Conservation (phyloP, 2,329 filamentous ascomycete genomes). For the Apiospora saccharicola region DNA sequence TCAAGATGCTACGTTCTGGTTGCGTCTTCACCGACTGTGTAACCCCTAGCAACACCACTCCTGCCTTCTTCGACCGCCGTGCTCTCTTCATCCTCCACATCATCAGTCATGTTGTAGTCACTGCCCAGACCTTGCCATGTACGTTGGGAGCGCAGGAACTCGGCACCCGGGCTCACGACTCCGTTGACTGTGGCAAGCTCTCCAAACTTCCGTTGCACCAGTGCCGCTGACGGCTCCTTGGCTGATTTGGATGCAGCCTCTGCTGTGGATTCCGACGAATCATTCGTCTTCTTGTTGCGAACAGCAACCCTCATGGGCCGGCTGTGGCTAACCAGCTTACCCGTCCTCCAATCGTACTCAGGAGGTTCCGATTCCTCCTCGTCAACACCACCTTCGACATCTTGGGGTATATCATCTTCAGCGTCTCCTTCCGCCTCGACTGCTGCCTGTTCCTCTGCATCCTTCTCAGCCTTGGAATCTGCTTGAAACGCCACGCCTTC, state of each 20-base stretch:
- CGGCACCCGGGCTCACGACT: conserved; percentile 87
- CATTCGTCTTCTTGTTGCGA: conserved; percentile 36
- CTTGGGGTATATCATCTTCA: conserved; percentile 28
- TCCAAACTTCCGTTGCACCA: conserved; percentile 67
- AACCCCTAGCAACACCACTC: conserved; percentile 87
- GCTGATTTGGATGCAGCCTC: conserved; percentile 33
- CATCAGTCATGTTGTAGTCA: conserved; percentile 73
- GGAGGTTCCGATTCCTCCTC: conserved; percentile 80
- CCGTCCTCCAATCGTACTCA: conserved; percentile 91
- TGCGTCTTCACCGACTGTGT: conserved; percentile 73
- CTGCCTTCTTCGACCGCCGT: conserved; percentile 84
- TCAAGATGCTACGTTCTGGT: background rate
- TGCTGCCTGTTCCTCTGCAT: conserved; percentile 25
- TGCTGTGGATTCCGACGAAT: conserved; percentile 32
- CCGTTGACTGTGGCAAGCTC: conserved; percentile 85
- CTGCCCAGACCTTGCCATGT: conserved; percentile 93
- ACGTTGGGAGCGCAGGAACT: conserved; percentile 80
- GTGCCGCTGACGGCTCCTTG: conserved; percentile 51
- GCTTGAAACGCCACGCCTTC: conserved; percentile 65
- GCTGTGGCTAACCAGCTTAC: conserved; percentile 79
- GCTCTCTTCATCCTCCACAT: conserved; percentile 64
- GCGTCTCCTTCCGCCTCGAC: background rate
- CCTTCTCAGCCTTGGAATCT: conserved; percentile 29
- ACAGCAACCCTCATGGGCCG: conserved; percentile 71
- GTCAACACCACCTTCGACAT: conserved; percentile 55